Conservation (phyloP, 1,284 basidiomycete genomes). For the Austropuccinia psidii region DNA sequence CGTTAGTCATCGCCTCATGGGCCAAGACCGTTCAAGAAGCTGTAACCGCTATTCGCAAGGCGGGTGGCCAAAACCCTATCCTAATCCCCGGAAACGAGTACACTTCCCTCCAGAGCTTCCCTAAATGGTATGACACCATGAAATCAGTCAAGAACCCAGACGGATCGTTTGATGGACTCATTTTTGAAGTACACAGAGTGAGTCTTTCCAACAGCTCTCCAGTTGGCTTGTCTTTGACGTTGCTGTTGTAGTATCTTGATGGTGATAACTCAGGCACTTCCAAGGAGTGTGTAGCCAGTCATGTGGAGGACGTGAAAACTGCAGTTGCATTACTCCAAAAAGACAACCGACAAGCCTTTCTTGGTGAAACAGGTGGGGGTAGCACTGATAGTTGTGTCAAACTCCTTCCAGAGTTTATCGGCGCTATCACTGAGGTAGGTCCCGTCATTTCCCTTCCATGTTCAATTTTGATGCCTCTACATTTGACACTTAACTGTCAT, state of each 20-base stretch:
- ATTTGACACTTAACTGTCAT: too few species aligned
- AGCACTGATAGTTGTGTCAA: neutral
- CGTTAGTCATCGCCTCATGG: neutral
- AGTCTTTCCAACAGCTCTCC: neutral
- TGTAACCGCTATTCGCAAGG: neutral
- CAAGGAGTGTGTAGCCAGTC: neutral
- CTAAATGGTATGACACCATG: conserved; percentile 1
- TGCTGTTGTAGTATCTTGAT: conserved; percentile 11
- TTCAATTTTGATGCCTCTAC: too few species aligned
- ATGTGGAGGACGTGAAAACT: neutral
- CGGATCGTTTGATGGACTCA: neutral
- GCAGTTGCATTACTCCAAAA: neutral
- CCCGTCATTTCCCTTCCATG: neutral
- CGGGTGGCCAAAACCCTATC: neutral
- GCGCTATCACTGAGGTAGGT: neutral
- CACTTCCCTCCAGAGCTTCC: neutral
- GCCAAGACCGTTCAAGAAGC: neutral
- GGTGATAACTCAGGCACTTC: neutral
- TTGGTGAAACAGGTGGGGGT: conserved; percentile 20
- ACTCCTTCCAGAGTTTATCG: conserved; percentile 6
- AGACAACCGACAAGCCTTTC: conserved; percentile 6
- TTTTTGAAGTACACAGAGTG: conserved; percentile 23
- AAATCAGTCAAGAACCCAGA: conserved; percentile 21
- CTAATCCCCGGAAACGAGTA: neutral
- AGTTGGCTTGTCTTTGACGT: neutral